Conservation (phyloP, 345 rosid genomes). For the Aquilaria yunnanensis region DNA sequence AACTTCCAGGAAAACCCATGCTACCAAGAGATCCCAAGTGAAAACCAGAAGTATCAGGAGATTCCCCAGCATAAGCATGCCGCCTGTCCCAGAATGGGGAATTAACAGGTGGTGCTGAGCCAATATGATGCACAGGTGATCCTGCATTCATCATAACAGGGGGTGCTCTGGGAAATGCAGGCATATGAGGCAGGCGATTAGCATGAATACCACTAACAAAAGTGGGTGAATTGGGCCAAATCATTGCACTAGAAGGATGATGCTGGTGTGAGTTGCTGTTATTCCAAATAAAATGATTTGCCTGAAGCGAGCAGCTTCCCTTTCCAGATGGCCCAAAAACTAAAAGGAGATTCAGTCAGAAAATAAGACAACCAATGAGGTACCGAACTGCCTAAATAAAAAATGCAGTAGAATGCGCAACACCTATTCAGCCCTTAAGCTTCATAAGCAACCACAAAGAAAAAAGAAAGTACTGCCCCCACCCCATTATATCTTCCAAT, state of each 20-base stretch:
- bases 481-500: no score
- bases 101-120: constrained; percentile 79
- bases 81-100: constrained; percentile 79
- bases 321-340: constrained; percentile 72
- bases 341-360: constrained; percentile 13
- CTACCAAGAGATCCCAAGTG: constrained; percentile 70
- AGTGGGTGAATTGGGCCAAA: constrained; percentile 87
- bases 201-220: constrained; percentile 51
- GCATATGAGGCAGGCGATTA: constrained; percentile 48
- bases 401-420: no score
- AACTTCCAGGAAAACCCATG: constrained; percentile 51
- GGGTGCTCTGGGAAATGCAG: constrained; percentile 65
- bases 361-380: constrained; percentile 5
- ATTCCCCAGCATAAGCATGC: constrained; percentile 60
- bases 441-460: no score
- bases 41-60: constrained; percentile 67
- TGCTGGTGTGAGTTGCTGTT: constrained; percentile 63
- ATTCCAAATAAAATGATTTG: constrained; percentile 58
- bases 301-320: constrained; percentile 54
- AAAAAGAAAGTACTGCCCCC: no score
- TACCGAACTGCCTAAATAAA: neutral
- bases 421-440: no score
- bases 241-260: constrained; percentile 51
- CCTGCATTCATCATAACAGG: constrained; percentile 48
- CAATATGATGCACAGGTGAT: constrained; percentile 64